Conservation (phyloP, 495 filamentous ascomycete species). For the Talaromyces stipitatus region DNA sequence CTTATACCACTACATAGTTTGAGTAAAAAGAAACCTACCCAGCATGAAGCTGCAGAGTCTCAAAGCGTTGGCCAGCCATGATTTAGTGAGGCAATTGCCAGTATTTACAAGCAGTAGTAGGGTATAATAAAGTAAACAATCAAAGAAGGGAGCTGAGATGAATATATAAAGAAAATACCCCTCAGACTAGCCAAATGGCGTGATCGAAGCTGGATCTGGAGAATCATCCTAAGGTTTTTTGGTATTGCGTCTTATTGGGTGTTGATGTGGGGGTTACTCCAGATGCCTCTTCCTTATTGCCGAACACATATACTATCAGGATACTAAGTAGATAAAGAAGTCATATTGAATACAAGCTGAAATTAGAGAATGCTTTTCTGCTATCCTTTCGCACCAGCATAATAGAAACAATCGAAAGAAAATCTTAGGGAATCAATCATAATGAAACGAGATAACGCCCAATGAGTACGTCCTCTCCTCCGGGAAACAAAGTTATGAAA, state of each 20-base stretch:
- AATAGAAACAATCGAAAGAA: not conserved
- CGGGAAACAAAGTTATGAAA: not conserved
- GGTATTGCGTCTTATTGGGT: not conserved
- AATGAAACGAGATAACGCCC: not conserved
- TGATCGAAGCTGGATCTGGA: not conserved
- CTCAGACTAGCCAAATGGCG: not conserved
- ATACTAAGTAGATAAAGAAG: no score
- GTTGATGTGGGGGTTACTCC: not conserved
- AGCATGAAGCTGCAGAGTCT: conserved; percentile 95
- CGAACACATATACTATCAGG: no score
- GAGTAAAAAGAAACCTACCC: conserved; percentile 51
- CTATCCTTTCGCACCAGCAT: not conserved
- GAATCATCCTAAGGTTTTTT: no score
- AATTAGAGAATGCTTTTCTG: not conserved
- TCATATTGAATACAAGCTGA: not conserved
- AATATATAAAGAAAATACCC: not conserved
- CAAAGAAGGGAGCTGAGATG: not conserved
- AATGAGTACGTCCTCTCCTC: not conserved
- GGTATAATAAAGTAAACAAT: not conserved
- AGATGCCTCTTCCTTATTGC: no score
- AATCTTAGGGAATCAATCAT: not conserved
- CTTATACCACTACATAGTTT: not conserved
- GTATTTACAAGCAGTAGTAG: not conserved
- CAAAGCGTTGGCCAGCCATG: conserved; percentile 51
- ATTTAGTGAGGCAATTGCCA: not conserved